Evolutionary conservation across 306 rosid species (phyloP), one percentile per base, ranked within the genome.

Genomic region (Medicago arabica): DNA sequence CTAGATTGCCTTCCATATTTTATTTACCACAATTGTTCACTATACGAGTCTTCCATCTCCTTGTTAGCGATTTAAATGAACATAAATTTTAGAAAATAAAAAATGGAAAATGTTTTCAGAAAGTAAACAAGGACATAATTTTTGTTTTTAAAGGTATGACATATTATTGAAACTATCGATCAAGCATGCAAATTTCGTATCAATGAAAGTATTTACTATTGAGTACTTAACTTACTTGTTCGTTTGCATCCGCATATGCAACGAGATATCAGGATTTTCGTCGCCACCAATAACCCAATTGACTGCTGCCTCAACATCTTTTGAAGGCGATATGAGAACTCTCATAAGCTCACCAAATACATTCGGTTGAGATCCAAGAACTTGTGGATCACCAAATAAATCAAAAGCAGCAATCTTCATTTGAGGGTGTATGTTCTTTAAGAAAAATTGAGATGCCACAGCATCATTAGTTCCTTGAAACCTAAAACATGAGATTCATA

Each of bases 161-260:
- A 7, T 1, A 12, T 13, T 46, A 46, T 46, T 46, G n/a, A 46
- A 47, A 13, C 53, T 47, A 14, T 50, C 2, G 18, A 8, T 54
- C 38, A 69, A 58, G 66, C 51, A 65, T 31, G 75, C 34, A 11
- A 19, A 36, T 46, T 69, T 60, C 50, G 23, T 44, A 14, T 66
- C 43, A 77, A 40, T 34, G 55, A 80, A 55, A 75, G 38, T 23
- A 46, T 47, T 68, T 1, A 58, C 38, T 23, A 23, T 31, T 61
- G 13, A 61, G 18, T 51, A 41, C 40, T 78, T 74, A 81, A 49
- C 43, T 60, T 83, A 89, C 98, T 85, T 89, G 73, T 90, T 95
- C 92, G 87, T 87, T 71, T 92, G 95, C 98, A 95, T 92, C 81
- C 98, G 90, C 98, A 89, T 88, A 81, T 95, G 98, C 88, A 95